Evolutionary conservation across 805 yeast species (phyloP), one percentile per base, ranked within the genome.

Genomic region (Jamesozyma lodderae): DNA sequence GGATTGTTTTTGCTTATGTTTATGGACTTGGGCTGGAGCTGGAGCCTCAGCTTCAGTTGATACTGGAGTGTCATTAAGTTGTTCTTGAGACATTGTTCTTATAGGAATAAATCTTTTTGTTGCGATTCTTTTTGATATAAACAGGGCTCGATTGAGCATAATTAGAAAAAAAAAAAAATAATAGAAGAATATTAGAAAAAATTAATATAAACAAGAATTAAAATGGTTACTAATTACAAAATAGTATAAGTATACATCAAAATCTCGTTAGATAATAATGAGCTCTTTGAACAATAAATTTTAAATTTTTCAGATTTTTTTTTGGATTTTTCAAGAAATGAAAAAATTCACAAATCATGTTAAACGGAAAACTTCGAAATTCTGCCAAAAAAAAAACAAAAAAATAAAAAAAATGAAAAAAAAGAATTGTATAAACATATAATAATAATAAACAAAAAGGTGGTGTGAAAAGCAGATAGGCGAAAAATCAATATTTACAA

Each of bases 41-140:
- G 43, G 36, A 18, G 48, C 27, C 31, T 46, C 40, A 9, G 33
- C 6, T 41, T 31, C 14, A 16, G 18, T 15, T 7, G 26, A 21
- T 32, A 17, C 27, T 18, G 23, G 25, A 19, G 36, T 36, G n/a
- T n/a, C n/a, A n/a, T n/a, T n/a, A n/a, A n/a, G n/a, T n/a, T n/a
- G n/a, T 35, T 45, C 44, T 37, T 44, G 41, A 25, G 55, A 45
- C 57, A 52, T 36, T 25, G 29, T 10, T 18, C 15, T 30, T 30
- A 30, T 19, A 17, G 33, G 8, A 17, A 29, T 25, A 9, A 34
- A 34, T 34, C 25, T 34, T 27, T 15, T 13, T 19, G 31, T 22
- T 16, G 16, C 9, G 18, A 16, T 14, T 14, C 18, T 36, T 22
- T 21, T 19, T 15, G 35, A 24, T 29, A 32, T 15, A 28, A 22